These are phyloP conservation scores for Stephania yunnanensis DNA, from an alignment of 164 flowering plant species.

Conservation along the genomic window DNA sequence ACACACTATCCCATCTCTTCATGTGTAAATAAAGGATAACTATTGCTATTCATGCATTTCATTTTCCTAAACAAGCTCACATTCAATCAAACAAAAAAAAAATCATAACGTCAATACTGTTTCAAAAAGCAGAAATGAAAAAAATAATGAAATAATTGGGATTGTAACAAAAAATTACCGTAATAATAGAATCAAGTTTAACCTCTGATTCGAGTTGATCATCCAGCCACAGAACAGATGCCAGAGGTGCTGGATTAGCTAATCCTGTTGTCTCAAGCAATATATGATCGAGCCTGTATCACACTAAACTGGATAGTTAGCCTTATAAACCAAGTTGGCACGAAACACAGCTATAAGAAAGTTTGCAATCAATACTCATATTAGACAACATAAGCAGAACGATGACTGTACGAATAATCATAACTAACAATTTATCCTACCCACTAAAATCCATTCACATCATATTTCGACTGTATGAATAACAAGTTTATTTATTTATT, in stretches of 20 bases:
- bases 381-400: not conserved
- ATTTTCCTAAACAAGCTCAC: not conserved
- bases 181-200: slow-evolving; percentile 83
- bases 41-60: not conserved
- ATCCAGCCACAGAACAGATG: slow-evolving; percentile 97
- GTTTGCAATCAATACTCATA: not conserved
- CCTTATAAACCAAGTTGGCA: not conserved
- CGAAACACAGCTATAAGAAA: not conserved
- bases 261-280: slow-evolving; percentile 91
- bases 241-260: slow-evolving; percentile 96
- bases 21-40: not conserved
- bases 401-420: not conserved
- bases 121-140: not conserved
- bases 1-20: not conserved
- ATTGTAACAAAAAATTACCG: slow-evolving; percentile 42
- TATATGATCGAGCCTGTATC: slow-evolving; percentile 80
- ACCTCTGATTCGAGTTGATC: slow-evolving; percentile 92
- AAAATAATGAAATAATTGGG: not conserved
- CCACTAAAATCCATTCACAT: not conserved
- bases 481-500: too few species aligned
- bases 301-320: slow-evolving; percentile 15
- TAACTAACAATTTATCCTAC: not conserved
- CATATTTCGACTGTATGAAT: too few species aligned
- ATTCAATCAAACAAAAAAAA: not conserved
- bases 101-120: not conserved